A percentile compares a stretch with the other conserved stretches of the same genome.
Conservation (phyloP, 495 filamentous ascomycete genomes). For the Amniculicola lignicola region DNA sequence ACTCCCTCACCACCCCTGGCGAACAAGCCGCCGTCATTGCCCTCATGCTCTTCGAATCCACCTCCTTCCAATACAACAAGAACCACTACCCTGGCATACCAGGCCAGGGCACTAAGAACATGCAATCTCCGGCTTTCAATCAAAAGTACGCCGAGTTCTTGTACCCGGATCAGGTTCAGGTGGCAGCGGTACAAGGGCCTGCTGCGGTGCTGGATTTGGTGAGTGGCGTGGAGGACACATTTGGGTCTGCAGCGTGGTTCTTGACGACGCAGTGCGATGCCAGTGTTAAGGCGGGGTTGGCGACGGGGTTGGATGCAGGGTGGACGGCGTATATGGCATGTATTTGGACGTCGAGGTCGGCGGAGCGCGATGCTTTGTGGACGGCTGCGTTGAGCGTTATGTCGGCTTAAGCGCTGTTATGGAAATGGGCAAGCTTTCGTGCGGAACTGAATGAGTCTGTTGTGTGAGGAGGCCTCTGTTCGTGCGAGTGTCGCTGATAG, state of each 20-base stretch:
- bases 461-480: too few species aligned
- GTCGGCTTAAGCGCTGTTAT: slow-evolving; percentile 2
- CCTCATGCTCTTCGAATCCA: slow-evolving; percentile 58
- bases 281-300: slow-evolving; percentile 48
- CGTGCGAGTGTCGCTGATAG: too few species aligned
- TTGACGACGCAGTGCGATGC: slow-evolving; percentile 59
- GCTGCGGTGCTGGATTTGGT: slow-evolving; percentile 59
- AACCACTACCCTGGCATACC: slow-evolving; percentile 40
- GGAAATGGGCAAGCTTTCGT: too few species aligned
- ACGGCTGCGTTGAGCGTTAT: slow-evolving; percentile 23
- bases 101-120: slow-evolving; percentile 80
- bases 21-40: slow-evolving; percentile 40
- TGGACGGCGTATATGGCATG: slow-evolving; percentile 65
- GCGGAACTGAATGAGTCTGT: too few species aligned
- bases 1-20: slow-evolving; percentile 46
- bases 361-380: slow-evolving; percentile 58
- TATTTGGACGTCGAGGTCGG: slow-evolving; percentile 54
- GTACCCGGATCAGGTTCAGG: slow-evolving; percentile 21
- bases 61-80: slow-evolving; percentile 45
- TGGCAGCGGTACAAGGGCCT: slow-evolving; percentile 36
- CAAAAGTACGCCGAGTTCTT: slow-evolving; percentile 53
- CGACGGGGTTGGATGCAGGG: slow-evolving; percentile 51
- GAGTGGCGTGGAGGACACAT: slow-evolving; percentile 57
- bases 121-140: slow-evolving; percentile 65
- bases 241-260: slow-evolving; percentile 75